Conservation (phyloP, 2,329 filamentous ascomycete species). For the Chaetomium strumarium region DNA sequence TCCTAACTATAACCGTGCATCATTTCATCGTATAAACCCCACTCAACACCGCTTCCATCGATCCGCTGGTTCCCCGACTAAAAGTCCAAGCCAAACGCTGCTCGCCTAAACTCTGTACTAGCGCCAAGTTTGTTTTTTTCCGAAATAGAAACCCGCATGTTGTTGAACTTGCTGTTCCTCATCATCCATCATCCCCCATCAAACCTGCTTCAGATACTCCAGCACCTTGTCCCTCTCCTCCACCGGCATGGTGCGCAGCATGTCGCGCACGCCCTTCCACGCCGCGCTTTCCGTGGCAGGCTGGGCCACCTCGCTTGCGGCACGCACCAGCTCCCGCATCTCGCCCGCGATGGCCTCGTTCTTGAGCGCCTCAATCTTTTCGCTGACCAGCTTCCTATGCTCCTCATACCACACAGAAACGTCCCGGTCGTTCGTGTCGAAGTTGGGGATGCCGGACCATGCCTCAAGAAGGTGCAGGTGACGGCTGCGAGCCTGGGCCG, state of each 20-base stretch:
- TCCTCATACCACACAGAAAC: slow-evolving; percentile 96
- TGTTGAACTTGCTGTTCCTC: neutral
- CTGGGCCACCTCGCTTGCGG: slow-evolving; percentile 65
- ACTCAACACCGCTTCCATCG: too few relatives aligned
- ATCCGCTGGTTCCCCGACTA: too few relatives aligned
- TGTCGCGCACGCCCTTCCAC: slow-evolving; percentile 79
- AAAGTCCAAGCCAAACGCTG: too few relatives aligned
- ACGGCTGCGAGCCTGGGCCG: slow-evolving; percentile 51
- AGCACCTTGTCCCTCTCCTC: slow-evolving; percentile 82
- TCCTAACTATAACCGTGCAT: neutral
- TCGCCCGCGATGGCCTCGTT: slow-evolving; percentile 54
- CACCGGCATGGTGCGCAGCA: slow-evolving; percentile 80
- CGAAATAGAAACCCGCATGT: neutral
- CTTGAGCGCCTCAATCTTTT: slow-evolving; percentile 82
- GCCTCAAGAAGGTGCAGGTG: slow-evolving; percentile 73
- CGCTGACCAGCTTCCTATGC: slow-evolving; percentile 74
- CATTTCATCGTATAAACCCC: neutral
- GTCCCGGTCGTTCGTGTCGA: slow-evolving; percentile 70
- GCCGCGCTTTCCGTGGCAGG: slow-evolving; percentile 53
- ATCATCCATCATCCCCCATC: neutral
- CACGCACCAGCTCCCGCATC: slow-evolving; percentile 66
- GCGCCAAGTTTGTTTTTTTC: neutral
- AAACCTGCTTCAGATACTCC: slow-evolving; percentile 40
- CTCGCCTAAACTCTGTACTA: neutral
- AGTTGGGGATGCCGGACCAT: slow-evolving; percentile 74